Evolutionary conservation across 306 rosid genomes (phyloP).

Genomic region (Pyrus pyrifolia): DNA sequence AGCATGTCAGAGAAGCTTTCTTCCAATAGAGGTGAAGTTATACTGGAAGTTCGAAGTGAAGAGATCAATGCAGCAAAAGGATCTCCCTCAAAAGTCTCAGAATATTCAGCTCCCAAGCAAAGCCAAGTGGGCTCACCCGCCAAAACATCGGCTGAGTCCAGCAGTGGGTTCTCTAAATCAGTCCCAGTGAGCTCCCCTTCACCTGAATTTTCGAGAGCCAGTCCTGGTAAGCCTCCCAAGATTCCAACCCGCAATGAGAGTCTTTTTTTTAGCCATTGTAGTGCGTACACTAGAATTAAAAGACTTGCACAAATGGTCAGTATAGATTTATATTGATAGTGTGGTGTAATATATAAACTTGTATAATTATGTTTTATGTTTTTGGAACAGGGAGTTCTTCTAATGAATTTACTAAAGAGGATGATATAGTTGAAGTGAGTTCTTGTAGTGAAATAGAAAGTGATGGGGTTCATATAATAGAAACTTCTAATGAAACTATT

Average conservation of each 20-base stretch:
- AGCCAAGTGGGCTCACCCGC: conserved; percentile 23
- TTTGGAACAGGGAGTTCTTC: too few relatives aligned
- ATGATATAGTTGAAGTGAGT: too few relatives aligned
- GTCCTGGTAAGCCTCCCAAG: conserved; percentile 50
- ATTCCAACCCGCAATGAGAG: conserved; percentile 15
- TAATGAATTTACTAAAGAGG: too few relatives aligned
- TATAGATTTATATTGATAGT: too few relatives aligned
- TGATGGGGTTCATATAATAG: too few relatives aligned
- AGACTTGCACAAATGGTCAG: too few relatives aligned
- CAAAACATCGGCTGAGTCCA: conserved; percentile 6
- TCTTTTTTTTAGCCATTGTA: background rate
- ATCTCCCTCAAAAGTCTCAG: conserved; percentile 20
- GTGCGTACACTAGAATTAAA: too few relatives aligned
- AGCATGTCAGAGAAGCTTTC: conserved; percentile 54
- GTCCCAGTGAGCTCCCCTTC: conserved; percentile 39
- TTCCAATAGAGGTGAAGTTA: conserved; percentile 35
- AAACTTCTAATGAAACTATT: too few relatives aligned
- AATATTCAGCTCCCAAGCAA: conserved; percentile 14
- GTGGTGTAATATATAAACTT: too few relatives aligned
- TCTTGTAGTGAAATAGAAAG: too few relatives aligned
- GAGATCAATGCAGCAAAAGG: conserved; percentile 25
- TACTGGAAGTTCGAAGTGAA: conserved; percentile 32
- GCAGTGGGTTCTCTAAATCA: conserved; percentile 20
- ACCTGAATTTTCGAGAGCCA: conserved; percentile 38
- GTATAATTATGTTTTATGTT: too few relatives aligned